Evolutionary conservation across 2,329 filamentous ascomycete species (phyloP).

Genomic region (Fusarium tricinctum): DNA sequence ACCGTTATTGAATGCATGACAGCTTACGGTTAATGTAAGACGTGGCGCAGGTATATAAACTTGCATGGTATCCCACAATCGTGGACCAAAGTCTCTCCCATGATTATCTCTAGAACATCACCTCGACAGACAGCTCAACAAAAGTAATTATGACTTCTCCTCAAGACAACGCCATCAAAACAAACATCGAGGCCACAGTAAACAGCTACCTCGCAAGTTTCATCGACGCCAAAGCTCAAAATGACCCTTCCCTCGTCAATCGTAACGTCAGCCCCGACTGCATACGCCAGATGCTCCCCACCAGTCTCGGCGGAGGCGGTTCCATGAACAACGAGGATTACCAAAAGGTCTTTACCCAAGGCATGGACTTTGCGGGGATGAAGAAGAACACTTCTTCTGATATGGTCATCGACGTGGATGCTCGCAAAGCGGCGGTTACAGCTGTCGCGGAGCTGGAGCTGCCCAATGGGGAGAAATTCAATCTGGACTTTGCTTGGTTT

Average conservation of each 20-base stretch:
- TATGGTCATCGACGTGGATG: slow-evolving; percentile 17
- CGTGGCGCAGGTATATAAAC: not conserved
- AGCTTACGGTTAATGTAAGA: not conserved
- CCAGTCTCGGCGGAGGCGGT: not conserved
- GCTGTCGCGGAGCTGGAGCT: slow-evolving; percentile 11
- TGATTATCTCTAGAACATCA: not conserved
- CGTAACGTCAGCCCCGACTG: slow-evolving; percentile 14
- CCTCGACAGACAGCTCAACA: not conserved
- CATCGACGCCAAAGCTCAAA: slow-evolving; percentile 13
- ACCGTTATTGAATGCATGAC: not conserved
- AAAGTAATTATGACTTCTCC: slow-evolving; percentile 4
- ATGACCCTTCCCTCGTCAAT: slow-evolving; percentile 20
- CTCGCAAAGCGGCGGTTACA: slow-evolving; percentile 19
- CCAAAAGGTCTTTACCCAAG: slow-evolving; percentile 11
- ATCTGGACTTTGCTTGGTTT: slow-evolving; percentile 31
- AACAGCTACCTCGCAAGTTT: slow-evolving; percentile 23
- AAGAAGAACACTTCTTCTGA: slow-evolving; percentile 7
- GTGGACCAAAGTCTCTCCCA: not conserved
- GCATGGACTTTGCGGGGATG: slow-evolving; percentile 17
- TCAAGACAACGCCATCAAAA: slow-evolving; percentile 5
- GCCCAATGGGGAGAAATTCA: slow-evolving; percentile 4
- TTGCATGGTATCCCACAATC: not conserved
- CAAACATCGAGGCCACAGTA: slow-evolving; percentile 15
- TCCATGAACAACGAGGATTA: slow-evolving; percentile 27
- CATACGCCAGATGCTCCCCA: slow-evolving; percentile 23